These are phyloP conservation scores for Magnaporthales sp. DNA, from an alignment of 2,329 filamentous ascomycete species.

Conservation along the genomic window DNA sequence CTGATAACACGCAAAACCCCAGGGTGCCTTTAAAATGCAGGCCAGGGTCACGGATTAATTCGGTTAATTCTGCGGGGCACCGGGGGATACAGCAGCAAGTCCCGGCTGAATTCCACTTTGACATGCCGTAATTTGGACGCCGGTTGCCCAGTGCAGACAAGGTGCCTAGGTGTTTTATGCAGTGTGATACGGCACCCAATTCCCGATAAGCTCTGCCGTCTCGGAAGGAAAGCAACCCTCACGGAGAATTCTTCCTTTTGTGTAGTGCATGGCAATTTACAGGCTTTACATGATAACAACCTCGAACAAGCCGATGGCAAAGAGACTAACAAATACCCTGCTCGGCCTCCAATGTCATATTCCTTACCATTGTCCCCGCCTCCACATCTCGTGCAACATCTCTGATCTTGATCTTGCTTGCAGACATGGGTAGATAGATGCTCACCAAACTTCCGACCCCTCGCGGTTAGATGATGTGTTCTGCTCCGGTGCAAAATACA, in stretches of 20 bases:
- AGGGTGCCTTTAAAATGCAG: not conserved
- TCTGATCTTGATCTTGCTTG: not conserved
- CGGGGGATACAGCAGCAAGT: not conserved
- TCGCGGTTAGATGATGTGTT: not conserved
- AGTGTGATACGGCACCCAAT: not conserved
- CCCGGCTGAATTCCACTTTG: not conserved
- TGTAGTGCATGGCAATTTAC: not conserved
- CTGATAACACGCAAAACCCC: not conserved
- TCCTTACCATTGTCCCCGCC: not conserved
- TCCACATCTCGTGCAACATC: not conserved
- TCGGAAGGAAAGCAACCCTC: not conserved
- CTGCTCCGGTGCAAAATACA: not conserved
- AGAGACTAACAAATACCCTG: not conserved
- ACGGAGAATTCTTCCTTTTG: not conserved
- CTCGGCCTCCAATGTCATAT: not conserved
- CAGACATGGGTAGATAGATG: not conserved
- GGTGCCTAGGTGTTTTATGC: no score
- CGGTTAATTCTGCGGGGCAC: not conserved
- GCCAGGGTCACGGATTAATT: not conserved
- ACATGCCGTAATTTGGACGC: not conserved
- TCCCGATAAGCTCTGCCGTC: not conserved
- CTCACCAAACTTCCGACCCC: not conserved
- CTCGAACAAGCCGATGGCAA: not conserved
- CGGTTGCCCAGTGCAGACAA: not conserved
- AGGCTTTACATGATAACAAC: not conserved